Evolutionary conservation across 345 rosid genomes (phyloP).

Genomic region (Xanthoceras sorbifolium): DNA sequence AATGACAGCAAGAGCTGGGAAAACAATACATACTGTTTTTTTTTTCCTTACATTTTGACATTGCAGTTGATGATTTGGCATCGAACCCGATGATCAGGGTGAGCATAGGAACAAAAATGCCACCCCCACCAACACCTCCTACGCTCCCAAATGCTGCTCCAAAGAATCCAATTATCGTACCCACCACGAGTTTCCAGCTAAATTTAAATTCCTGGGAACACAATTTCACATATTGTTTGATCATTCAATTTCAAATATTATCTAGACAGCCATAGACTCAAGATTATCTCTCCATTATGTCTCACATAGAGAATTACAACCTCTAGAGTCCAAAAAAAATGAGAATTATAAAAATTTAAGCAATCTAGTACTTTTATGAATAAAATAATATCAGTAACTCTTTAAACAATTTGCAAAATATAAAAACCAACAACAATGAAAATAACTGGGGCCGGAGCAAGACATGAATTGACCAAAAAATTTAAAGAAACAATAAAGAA

Average conservation of each 20-base stretch:
- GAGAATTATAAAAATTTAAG: too few relatives aligned
- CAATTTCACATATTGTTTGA: conserved; percentile 3
- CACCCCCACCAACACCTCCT: conserved; percentile 62
- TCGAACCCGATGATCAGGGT: conserved; percentile 49
- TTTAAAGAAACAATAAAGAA: too few relatives aligned
- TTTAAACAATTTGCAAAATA: neutral
- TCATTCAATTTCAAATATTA: neutral
- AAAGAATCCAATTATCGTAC: conserved; percentile 42
- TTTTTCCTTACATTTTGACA: conserved; percentile 51
- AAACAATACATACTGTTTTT: neutral
- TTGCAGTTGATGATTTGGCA: conserved; percentile 49
- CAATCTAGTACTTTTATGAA: too few relatives aligned
- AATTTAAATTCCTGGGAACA: conserved; percentile 38
- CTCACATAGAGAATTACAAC: too few relatives aligned
- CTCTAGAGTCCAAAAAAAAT: too few relatives aligned
- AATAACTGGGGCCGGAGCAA: too few relatives aligned
- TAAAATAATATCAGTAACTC: neutral
- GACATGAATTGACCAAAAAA: too few relatives aligned
- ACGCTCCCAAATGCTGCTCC: conserved; percentile 61
- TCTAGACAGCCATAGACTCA: neutral
- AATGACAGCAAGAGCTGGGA: conserved; percentile 7
- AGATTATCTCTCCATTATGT: too few relatives aligned
- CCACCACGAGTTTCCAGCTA: conserved; percentile 47
- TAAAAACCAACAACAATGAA: too few relatives aligned
- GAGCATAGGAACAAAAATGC: conserved; percentile 59